Evolutionary conservation across 2,329 filamentous ascomycete genomes (phyloP).

Genomic region (Xylariaceae sp.): DNA sequence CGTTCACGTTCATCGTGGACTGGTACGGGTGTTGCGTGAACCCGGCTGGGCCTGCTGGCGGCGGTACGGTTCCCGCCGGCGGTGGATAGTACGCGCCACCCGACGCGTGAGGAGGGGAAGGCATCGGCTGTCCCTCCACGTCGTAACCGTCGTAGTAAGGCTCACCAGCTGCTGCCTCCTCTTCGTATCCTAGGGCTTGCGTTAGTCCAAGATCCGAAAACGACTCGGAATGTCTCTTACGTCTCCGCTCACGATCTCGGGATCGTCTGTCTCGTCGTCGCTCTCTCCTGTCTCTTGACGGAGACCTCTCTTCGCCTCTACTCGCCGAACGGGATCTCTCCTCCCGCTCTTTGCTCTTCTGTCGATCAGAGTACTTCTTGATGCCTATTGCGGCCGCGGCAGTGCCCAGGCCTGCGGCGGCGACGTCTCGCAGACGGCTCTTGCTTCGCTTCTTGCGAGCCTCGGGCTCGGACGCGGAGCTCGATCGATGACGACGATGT

Average conservation of each 20-base stretch:
- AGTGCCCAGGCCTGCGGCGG: constrained; percentile 45
- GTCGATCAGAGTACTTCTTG: constrained; percentile 48
- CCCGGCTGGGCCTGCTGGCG: constrained; percentile 14
- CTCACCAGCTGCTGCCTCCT: constrained; percentile 14
- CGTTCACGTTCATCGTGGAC: constrained; percentile 21
- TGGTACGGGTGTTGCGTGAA: constrained; percentile 23
- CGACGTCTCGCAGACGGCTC: constrained; percentile 47
- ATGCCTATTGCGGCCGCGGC: constrained; percentile 56
- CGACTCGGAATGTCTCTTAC: constrained; percentile 13
- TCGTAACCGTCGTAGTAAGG: constrained; percentile 19
- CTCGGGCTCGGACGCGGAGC: constrained; percentile 26
- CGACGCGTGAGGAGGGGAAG: constrained; percentile 23
- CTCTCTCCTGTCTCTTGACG: constrained; percentile 18
- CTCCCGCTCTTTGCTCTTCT: constrained; percentile 35
- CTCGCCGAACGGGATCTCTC: constrained; percentile 27
- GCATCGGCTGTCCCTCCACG: constrained; percentile 11
- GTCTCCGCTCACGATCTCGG: constrained; percentile 29
- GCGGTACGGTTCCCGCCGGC: constrained; percentile 8
- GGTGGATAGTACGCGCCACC: constrained; percentile 22
- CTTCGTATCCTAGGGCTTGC: constrained; percentile 21
- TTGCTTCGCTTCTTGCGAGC: constrained; percentile 43
- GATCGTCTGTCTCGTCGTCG: constrained; percentile 23
- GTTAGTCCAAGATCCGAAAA: constrained; percentile 9
- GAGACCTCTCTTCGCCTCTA: constrained; percentile 10
- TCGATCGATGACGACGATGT: constrained; percentile 29